phyloP scores from a whole-genome alignment of 1,139 yeast genomes.

The Kodamaea derodonti region DNA sequence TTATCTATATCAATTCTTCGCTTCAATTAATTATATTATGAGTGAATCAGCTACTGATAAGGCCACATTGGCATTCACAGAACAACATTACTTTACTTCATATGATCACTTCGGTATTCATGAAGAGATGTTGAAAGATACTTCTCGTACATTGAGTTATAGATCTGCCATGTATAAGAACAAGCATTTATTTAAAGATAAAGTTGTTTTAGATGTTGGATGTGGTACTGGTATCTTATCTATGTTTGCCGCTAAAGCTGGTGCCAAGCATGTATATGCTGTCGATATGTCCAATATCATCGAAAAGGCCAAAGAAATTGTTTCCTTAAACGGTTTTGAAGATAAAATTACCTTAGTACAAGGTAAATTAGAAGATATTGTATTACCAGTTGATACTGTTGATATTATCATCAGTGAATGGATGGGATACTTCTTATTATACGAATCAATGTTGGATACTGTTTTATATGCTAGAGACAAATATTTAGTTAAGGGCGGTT shows the following conservation, averaged over 20 bases:
- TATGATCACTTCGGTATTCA: constrained; percentile 98
- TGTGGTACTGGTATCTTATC: constrained; percentile 97
- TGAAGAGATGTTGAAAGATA: constrained; percentile 97
- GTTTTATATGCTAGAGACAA: constrained; percentile 92
- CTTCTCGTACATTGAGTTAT: constrained; percentile 87
- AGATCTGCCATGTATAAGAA: constrained; percentile 91
- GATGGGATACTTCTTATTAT: constrained; percentile 98
- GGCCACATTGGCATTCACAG: constrained; percentile 54
- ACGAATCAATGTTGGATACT: constrained; percentile 97
- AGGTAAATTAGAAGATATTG: constrained; percentile 94
- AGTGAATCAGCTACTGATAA: constrained; percentile 47
- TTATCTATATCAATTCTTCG: not conserved
- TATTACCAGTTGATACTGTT: constrained; percentile 71
- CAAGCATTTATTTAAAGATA: constrained; percentile 84
- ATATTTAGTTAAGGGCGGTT: constrained; percentile 81
- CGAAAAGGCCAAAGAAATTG: constrained; percentile 87
- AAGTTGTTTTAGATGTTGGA: constrained; percentile 96
- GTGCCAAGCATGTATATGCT: constrained; percentile 95
- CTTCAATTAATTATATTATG: not conserved
- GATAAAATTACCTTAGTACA: constrained; percentile 86
- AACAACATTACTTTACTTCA: constrained; percentile 90
- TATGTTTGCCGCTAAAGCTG: constrained; percentile 98
- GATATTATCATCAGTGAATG: constrained; percentile 97
- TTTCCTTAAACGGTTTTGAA: constrained; percentile 75
- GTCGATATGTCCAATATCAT: constrained; percentile 97